Percentiles rank a stretch among this genome's conserved stretches.
These are phyloP conservation scores for Geosmithia putterillii DNA, from an alignment of 2,329 filamentous ascomycete species.

Conservation along the genomic window DNA sequence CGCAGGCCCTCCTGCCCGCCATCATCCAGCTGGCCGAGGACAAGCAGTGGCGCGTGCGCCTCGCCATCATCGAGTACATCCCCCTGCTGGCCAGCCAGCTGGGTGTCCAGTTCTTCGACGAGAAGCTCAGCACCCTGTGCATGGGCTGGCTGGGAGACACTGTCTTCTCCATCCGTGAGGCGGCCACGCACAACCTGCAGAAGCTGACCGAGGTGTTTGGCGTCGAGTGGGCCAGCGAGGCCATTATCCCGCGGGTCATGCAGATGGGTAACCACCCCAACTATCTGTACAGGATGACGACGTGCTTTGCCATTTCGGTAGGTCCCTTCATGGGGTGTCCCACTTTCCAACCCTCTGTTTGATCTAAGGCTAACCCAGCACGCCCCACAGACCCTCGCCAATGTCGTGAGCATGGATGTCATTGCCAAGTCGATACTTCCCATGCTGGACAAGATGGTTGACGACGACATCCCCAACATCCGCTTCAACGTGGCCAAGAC, in stretches of 20 bases:
- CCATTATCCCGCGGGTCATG: slow-evolving; percentile 97
- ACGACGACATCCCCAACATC: slow-evolving; percentile 95
- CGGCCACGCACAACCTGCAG: slow-evolving; percentile 93
- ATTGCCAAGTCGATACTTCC: slow-evolving; percentile 89
- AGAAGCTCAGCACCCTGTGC: slow-evolving; percentile 88
- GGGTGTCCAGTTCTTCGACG: slow-evolving; percentile 95
- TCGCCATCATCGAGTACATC: slow-evolving; percentile 99
- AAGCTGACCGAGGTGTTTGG: slow-evolving; percentile 98
- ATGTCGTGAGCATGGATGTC: slow-evolving; percentile 84
- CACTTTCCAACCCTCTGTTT: not conserved
- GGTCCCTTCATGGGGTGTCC: slow-evolving; percentile 27
- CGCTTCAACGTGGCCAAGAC: slow-evolving; percentile 99
- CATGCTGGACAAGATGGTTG: slow-evolving; percentile 88
- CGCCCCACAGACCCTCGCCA: slow-evolving; percentile 64
- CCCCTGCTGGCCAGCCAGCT: slow-evolving; percentile 90
- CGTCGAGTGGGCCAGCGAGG: slow-evolving; percentile 91
- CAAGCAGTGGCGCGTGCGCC: slow-evolving; percentile 96
- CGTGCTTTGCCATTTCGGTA: slow-evolving; percentile 98
- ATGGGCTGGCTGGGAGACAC: slow-evolving; percentile 99
- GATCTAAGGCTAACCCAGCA: not conserved
- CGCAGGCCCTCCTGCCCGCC: slow-evolving; percentile 89
- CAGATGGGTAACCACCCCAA: slow-evolving; percentile 97
- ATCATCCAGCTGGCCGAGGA: slow-evolving; percentile 97
- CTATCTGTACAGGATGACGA: slow-evolving; percentile 99
- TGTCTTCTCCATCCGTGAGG: slow-evolving; percentile 96